Evolutionary conservation across 768 basidiomycete genomes (phyloP).

Genomic region (Macrolepiota fuliginosa): DNA sequence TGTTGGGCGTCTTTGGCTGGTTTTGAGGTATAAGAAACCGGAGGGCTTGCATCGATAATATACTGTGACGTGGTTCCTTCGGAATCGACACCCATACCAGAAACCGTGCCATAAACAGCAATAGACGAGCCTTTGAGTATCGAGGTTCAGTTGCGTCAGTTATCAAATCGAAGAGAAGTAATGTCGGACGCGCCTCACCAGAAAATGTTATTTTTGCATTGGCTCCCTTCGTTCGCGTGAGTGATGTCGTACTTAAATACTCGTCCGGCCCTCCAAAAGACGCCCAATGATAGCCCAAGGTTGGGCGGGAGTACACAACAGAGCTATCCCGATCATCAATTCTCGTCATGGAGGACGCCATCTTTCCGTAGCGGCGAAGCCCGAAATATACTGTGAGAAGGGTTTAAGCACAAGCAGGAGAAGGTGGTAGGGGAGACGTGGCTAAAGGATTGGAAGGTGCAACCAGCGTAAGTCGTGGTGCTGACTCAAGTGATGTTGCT

Average conservation of each 20-base stretch:
- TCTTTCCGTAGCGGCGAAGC: neutral
- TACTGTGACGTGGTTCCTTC: neutral
- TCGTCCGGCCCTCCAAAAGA: neutral
- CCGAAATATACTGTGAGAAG: neutral
- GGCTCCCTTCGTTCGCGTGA: neutral
- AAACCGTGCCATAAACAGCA: constrained; percentile 9
- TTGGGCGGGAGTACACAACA: neutral
- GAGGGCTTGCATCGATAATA: neutral
- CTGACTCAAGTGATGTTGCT: neutral
- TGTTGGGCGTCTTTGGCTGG: neutral
- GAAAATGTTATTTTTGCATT: constrained; percentile 7
- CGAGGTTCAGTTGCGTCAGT: neutral
- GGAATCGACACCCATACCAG: neutral
- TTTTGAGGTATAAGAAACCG: neutral
- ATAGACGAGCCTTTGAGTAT: constrained; percentile 3
- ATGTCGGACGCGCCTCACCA: neutral
- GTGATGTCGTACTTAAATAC: neutral
- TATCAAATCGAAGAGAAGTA: neutral
- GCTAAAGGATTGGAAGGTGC: constrained; percentile 1
- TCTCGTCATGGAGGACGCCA: neutral
- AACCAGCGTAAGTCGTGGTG: constrained; percentile 2
- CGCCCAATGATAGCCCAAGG: neutral
- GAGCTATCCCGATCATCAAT: constrained; percentile 9
- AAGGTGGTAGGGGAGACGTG: neutral
- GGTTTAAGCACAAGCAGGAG: neutral